These are phyloP conservation scores for Margaritispora aquatica DNA, from an alignment of 495 filamentous ascomycete species.

Conservation along the genomic window DNA sequence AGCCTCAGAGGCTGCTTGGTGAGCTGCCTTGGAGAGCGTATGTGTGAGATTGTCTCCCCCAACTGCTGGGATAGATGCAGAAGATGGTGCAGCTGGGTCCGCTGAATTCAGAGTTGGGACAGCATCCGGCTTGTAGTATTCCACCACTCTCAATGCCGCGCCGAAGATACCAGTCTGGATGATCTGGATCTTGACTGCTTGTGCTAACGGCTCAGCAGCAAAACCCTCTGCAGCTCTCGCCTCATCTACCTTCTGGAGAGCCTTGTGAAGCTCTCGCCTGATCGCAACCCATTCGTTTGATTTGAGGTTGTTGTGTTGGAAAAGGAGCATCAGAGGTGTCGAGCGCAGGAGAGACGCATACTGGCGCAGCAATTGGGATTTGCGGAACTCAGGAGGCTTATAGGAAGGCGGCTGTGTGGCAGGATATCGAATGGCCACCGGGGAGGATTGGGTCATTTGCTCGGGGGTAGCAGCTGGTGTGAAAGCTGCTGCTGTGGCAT, in stretches of 20 bases:
- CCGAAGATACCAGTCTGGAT: constrained; percentile 86
- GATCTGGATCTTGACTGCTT: constrained; percentile 67
- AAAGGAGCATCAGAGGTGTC: constrained; percentile 80
- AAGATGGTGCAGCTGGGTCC: constrained; percentile 33
- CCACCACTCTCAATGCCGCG: constrained; percentile 73
- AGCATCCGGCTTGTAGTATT: constrained; percentile 66
- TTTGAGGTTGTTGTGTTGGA: constrained; percentile 95
- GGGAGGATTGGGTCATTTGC: constrained; percentile 44
- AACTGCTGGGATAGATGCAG: constrained; percentile 26
- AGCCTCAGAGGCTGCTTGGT: constrained; percentile 48
- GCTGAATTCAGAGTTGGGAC: constrained; percentile 6
- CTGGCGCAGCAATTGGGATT: constrained; percentile 88
- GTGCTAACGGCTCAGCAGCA: constrained; percentile 36
- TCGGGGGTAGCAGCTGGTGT: constrained; percentile 17
- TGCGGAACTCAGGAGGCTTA: constrained; percentile 76
- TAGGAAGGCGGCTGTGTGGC: constrained; percentile 82
- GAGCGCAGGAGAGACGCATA: constrained; percentile 92
- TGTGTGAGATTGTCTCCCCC: constrained; percentile 56
- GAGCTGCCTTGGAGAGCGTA: constrained; percentile 65
- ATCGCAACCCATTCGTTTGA: constrained; percentile 82
- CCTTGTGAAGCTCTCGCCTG: constrained; percentile 69
- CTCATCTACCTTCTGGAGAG: constrained; percentile 60
- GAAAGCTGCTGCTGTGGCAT: constrained; percentile 20
- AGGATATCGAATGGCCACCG: constrained; percentile 36
- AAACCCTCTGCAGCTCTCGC: constrained; percentile 38